A percentile compares a stretch with the other conserved stretches of the same genome.
phyloP scores from a whole-genome alignment of 176 grass and related monocot genomes.

The Leersia perrieri region DNA sequence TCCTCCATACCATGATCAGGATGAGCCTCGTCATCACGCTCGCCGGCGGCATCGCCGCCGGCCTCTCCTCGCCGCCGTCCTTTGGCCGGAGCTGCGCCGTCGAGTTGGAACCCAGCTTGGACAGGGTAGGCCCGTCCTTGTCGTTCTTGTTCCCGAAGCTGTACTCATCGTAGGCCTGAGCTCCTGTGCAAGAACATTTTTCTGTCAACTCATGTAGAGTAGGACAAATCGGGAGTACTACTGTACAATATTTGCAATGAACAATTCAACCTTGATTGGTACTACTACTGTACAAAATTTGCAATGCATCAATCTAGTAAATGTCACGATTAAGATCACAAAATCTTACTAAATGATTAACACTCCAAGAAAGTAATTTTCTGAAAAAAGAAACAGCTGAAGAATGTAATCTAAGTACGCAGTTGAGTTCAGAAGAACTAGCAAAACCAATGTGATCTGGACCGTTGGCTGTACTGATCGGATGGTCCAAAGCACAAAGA shows the following conservation, averaged over 20 bases:
- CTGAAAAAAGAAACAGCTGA: too few species aligned
- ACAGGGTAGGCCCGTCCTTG: constrained; percentile 61
- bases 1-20: constrained; percentile 97
- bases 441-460: neutral
- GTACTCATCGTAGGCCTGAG: constrained; percentile 57
- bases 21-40: constrained; percentile 94
- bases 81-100: constrained; percentile 80
- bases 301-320: neutral
- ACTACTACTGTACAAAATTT: too few species aligned
- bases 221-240: too few species aligned
- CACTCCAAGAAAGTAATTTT: too few species aligned
- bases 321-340: neutral
- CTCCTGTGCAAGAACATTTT: constrained; percentile 13
- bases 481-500: neutral
- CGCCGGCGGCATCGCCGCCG: constrained; percentile 62
- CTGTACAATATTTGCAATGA: neutral
- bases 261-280: neutral
- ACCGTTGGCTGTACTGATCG: neutral
- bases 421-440: too few species aligned
- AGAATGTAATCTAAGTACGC: too few species aligned
- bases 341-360: neutral
- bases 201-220: neutral
- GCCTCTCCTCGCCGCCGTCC: constrained; percentile 43
- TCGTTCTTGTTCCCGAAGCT: constrained; percentile 62
- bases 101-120: constrained; percentile 79